Evolutionary conservation across 805 yeast genomes (phyloP).

Genomic region (Ogataea dorogensis): DNA sequence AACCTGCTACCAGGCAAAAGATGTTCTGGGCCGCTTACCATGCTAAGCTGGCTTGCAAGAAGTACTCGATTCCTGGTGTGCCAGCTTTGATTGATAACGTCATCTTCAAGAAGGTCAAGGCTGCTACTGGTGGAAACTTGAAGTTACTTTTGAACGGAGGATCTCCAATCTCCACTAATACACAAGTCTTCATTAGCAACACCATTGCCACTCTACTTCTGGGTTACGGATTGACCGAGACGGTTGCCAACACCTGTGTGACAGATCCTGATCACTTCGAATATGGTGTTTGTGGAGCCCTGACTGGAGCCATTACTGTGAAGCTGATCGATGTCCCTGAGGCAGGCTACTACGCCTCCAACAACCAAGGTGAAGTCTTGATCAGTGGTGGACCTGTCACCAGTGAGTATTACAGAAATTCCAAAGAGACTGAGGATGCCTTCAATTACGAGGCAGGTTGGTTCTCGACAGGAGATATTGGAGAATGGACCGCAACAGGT

Average conservation of each 20-base stretch:
- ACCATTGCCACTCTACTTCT: slow-evolving; percentile 82
- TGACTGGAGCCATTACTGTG: slow-evolving; percentile 78
- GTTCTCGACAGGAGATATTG: slow-evolving; percentile 97
- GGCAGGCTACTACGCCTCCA: slow-evolving; percentile 85
- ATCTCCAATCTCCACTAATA: slow-evolving; percentile 77
- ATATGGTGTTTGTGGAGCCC: slow-evolving; percentile 76
- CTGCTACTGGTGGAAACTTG: slow-evolving; percentile 92
- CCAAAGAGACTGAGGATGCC: slow-evolving; percentile 73
- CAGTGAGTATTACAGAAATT: slow-evolving; percentile 78
- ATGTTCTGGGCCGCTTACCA: slow-evolving; percentile 86
- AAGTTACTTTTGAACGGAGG: slow-evolving; percentile 84
- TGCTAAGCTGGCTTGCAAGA: slow-evolving; percentile 63
- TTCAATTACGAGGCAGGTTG: slow-evolving; percentile 79
- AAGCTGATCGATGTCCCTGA: slow-evolving; percentile 90
- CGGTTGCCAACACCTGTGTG: slow-evolving; percentile 84
- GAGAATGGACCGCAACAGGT: slow-evolving; percentile 85
- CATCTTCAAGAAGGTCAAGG: slow-evolving; percentile 83
- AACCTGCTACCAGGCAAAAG: slow-evolving; percentile 66
- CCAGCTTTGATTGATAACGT: slow-evolving; percentile 64
- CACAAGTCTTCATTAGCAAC: slow-evolving; percentile 76
- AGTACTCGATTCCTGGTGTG: slow-evolving; percentile 76
- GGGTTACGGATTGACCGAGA: slow-evolving; percentile 97
- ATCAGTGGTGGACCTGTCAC: slow-evolving; percentile 73
- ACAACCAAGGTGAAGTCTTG: slow-evolving; percentile 90
- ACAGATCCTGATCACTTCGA: slow-evolving; percentile 64